Evolutionary conservation across 306 rosid genomes (phyloP), one percentile per base, ranked within the genome.

Genomic region (Cicer bijugum): DNA sequence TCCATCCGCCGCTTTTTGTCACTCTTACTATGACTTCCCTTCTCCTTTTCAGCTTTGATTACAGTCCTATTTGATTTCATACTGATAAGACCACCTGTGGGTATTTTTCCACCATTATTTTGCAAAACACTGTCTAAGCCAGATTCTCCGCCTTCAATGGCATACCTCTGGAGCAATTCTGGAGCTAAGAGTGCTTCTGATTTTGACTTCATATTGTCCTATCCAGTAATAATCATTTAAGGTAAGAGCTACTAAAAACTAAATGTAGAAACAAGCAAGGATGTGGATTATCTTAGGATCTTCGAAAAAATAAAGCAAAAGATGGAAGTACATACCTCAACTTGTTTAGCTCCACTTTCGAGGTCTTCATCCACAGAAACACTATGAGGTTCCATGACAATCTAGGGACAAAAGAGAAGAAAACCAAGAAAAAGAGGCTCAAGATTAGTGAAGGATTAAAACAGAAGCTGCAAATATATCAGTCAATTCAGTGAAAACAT

Each of bases 311-410:
- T 42, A 62, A 43, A 28, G 69, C 60, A 56, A 69, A 50, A 45
- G 38, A 47, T 33, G 65, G 20, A 59, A 70, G 20, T 33, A 50
- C 69, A 62, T 62, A 93, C 98, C 93, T 85, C 86, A 48, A 88
- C 90, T 89, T 86, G 85, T 82, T 88, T 89, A 53, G 97, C 97
- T 66, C 91, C 98, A 43, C 77, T 77, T 19, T 82, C 62, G 17
- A 93, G 98, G 84, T 93, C 98, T 63, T 91, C 91, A 0, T 93
- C 98, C 42, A 93, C 75, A 23, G 96, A 84, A 72, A 89, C 78
- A n/a, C 83, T 71, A 19, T 85, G 96, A 44, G 98, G 97, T 84
- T 91, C 88, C 87, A 89, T 82, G 19, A 64, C 81, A 82, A 83
- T 85, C 98, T 93, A 83, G 46, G 58, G 35, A 48, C 48, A 79